Conservation (phyloP, 371 early-diverging fungal genomes). For the Mucor racemosus region DNA sequence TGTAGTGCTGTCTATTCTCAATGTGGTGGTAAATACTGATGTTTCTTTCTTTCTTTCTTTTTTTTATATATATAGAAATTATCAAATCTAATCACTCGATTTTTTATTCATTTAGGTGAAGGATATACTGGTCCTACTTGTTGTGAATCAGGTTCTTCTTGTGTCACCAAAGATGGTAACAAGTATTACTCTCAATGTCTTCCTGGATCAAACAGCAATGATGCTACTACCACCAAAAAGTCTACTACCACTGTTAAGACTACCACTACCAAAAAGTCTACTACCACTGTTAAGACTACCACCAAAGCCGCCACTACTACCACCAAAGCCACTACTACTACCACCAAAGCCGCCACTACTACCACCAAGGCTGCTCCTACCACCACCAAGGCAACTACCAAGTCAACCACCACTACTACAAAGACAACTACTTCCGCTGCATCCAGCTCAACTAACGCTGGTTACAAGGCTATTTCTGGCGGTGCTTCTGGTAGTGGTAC, state of each 20-base stretch:
- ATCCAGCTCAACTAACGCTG: conserved; percentile 3
- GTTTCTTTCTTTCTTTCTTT: no score
- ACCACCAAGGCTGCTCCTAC: conserved; percentile 22
- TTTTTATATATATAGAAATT: no score
- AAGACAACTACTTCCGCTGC: conserved; percentile 18
- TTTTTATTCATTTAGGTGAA: conserved; percentile 30
- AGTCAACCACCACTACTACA: no score
- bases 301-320: conserved; percentile 2
- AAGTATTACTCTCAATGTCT: conserved; percentile 44
- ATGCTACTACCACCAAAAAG: background rate
- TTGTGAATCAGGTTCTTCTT: conserved; percentile 40
- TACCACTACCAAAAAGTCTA: no score
- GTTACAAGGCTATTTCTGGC: conserved; percentile 24
- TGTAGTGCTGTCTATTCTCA: conserved; percentile 10
- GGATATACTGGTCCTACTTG: conserved; percentile 41
- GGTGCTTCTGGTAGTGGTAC: conserved; percentile 39
- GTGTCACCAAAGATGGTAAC: conserved; percentile 29
- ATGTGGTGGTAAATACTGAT: conserved; percentile 4
- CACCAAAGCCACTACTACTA: no score
- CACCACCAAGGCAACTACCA: background rate
- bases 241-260: no score
- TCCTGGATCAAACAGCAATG: conserved; percentile 10
- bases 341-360: conserved; percentile 3
- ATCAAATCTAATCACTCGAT: background rate
- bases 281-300: conserved; percentile 2